Base-by-base conservation (phyloP, 139 green algal species). In the Penium margaritaceum region DNA sequence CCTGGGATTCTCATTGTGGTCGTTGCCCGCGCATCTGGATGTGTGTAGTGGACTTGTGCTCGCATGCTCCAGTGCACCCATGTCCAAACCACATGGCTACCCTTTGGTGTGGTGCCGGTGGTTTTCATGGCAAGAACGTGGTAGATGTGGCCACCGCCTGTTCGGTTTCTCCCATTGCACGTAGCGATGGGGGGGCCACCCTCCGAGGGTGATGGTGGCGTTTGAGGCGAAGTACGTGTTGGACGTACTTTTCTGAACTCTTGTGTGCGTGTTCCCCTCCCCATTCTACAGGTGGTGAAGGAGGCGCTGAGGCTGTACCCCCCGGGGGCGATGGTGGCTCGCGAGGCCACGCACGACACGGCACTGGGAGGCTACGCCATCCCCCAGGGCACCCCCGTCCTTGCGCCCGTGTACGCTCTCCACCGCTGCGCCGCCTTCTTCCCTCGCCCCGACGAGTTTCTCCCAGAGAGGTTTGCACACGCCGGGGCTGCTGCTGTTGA, bases 291-390 rank as follows among this genome's bases (percentile, higher is more conserved):
- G 19, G 81, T 83, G 2, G 65, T 89, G 15, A 47, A 80, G 27
- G 85, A 89, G 75, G 72, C 70, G 30, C 30, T 89, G 72, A 71
- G 85, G 5, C 65, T 89, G 46, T 85, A 81, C 44, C 84, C 84
- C 1, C 76, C 84, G 15, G 83, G 81, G 3, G 80, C 80, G 17
- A 12, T 74, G n/a, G 38, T 82, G 29, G 43, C 76, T 12, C 69
- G 81, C 21, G 55, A 77, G 24, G 72, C 57, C 1, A 6, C 60
- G 32, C 58, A 84, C 41, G 79, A 83, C 35, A 53, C 68, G 4
- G 35, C 55, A 6, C 33, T 81, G 30, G 72, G 33, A 17, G 73
- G 64, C 17, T 15, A 55, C 21, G 41, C 61, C n/a, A 71, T 86
- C n/a, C 80, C 81, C 58, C 71, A 75, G 39, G 83, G 78, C 44